Evolutionary conservation across 1,284 basidiomycete species (phyloP), one percentile per base, ranked within the genome.

Genomic region (Ceratobasidium sp.): DNA sequence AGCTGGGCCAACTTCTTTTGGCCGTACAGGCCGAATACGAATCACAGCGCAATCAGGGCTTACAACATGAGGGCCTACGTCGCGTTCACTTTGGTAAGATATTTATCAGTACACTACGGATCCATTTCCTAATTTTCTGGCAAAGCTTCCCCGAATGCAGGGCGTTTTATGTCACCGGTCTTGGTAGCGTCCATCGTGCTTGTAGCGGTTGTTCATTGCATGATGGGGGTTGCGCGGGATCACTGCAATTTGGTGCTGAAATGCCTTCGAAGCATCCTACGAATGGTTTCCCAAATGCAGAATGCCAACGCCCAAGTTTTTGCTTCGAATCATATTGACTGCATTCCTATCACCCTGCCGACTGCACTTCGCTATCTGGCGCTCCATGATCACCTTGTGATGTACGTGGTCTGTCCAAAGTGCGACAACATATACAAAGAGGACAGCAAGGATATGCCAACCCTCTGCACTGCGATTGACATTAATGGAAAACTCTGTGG

Each of bases 11-110:
- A 8, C 29, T 57, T 5, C 29, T 57, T 19, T 29, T 33, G 15
- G 54, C 54, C 17, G 54, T n/a, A 7, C 31, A 14, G 15, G 6
- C 6, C 6, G 54, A 57, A 17, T 19, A 33, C 1, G 11, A 57
- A 33, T 19, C 9, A 1, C 54, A 57, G 29, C 17, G 29, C 8
- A 57, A 33, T 22, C 15, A 3, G 7, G 54, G 54, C 8, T 33
- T 33, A 19, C 54, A 57, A 15, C 11, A 33, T 19, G 15, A 57
- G 1, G 54, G 54, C 0, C 15, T 57, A 22, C 54, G 54, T 19
- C 54, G 54, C 54, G 36, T 57, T 33, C 54, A 57, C 9, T 33
- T 17, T 33, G 29, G 54, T 57, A 33, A n/a, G n/a, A n/a, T n/a
- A n/a, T n/a, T n/a, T n/a, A n/a, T n/a, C n/a, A n/a, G n/a, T n/a